A percentile compares a stretch with the other conserved stretches of the same genome.
phyloP scores from a whole-genome alignment of 1,139 yeast genomes.

The Suhomyces anneliseae region DNA sequence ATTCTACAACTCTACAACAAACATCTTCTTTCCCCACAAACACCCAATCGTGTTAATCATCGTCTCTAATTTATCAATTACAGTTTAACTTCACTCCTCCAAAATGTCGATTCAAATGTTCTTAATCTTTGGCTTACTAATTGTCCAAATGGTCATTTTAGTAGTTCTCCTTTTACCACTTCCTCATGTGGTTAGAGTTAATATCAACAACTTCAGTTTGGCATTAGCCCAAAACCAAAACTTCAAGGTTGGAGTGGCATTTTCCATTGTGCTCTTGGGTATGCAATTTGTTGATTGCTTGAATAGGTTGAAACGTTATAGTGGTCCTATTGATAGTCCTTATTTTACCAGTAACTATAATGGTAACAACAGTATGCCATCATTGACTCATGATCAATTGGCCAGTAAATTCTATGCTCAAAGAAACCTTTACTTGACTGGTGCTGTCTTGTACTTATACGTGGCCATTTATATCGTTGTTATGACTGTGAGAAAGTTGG shows the following conservation, averaged over 20 bases:
- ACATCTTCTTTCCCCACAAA: too few relatives aligned
- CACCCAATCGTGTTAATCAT: background rate
- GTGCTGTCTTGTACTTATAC: slow-evolving; percentile 64
- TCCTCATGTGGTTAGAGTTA: slow-evolving; percentile 54
- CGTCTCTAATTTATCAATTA: background rate
- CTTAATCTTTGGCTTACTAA: slow-evolving; percentile 44
- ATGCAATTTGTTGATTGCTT: slow-evolving; percentile 63
- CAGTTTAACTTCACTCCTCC: slow-evolving; percentile 1
- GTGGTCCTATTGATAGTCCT: slow-evolving; percentile 24
- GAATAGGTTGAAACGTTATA: slow-evolving; percentile 42
- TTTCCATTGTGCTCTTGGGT: slow-evolving; percentile 46
- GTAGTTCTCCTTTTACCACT: slow-evolving; percentile 60
- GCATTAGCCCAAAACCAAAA: slow-evolving; percentile 39
- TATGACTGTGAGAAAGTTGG: slow-evolving; percentile 56
- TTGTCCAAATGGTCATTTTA: slow-evolving; percentile 54
- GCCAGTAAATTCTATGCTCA: slow-evolving; percentile 67
- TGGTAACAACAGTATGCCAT: slow-evolving; percentile 5
- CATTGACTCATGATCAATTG: slow-evolving; percentile 39
- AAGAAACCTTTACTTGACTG: slow-evolving; percentile 68
- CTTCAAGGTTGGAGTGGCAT: slow-evolving; percentile 49
- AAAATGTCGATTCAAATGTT: slow-evolving; percentile 50
- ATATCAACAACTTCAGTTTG: slow-evolving; percentile 41
- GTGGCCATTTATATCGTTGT: slow-evolving; percentile 60
- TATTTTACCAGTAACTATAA: slow-evolving; percentile 19
- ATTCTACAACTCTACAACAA: too few relatives aligned